Percentiles rank a stretch among this genome's conserved stretches.
Evolutionary conservation across 805 yeast species (phyloP).

Genomic region (Metschnikowia arizonensis): DNA sequence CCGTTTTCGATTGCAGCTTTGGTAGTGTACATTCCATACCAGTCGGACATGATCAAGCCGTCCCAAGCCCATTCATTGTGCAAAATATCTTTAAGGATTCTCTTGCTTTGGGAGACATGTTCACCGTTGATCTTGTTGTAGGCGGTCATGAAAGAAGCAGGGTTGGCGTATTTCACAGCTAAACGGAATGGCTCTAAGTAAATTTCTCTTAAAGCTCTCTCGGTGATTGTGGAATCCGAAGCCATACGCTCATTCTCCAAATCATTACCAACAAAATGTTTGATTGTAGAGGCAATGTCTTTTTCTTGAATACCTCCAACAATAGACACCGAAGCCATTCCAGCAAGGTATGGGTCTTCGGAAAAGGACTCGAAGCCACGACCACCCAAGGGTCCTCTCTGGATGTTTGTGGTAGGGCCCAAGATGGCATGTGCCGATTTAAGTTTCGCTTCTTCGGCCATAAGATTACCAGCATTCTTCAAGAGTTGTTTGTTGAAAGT

Average conservation of each 20-base stretch:
- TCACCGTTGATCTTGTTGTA: constrained; percentile 32
- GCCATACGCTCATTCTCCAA: constrained; percentile 30
- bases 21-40: constrained; percentile 30
- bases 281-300: constrained; percentile 30
- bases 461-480: constrained; percentile 27
- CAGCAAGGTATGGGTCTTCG: constrained; percentile 32
- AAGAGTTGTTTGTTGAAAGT: constrained; percentile 29
- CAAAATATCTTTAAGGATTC: constrained; percentile 23
- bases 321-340: constrained; percentile 24
- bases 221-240: constrained; percentile 27
- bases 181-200: constrained; percentile 33
- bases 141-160: constrained; percentile 29
- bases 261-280: constrained; percentile 33
- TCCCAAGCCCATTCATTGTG: constrained; percentile 31
- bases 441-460: constrained; percentile 31
- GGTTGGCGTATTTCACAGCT: constrained; percentile 29
- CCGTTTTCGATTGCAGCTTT: constrained; percentile 27
- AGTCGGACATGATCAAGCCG: constrained; percentile 33
- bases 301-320: constrained; percentile 28
- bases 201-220: constrained; percentile 31
- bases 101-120: constrained; percentile 25
- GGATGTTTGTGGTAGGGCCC: constrained; percentile 34
- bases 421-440: constrained; percentile 28
- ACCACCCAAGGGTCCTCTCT: constrained; percentile 34
- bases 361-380: constrained; percentile 33